Percentiles rank a stretch among this genome's conserved stretches.
Conservation (phyloP, 106 monocot genomes). For the Allium sativum region DNA sequence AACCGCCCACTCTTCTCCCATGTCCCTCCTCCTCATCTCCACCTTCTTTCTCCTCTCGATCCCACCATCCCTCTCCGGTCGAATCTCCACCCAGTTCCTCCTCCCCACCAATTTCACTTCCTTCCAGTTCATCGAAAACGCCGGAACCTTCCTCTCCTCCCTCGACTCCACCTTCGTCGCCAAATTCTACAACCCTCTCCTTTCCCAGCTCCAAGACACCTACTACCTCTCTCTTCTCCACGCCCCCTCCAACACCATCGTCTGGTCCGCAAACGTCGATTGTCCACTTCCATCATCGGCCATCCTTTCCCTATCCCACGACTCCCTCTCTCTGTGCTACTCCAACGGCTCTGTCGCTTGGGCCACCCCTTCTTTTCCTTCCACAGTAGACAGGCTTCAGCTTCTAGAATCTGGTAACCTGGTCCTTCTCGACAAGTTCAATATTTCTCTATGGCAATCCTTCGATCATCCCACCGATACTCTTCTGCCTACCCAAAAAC, state of each 20-base stretch:
- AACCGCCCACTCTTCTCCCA: background rate
- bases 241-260: slow-evolving; percentile 11
- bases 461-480: slow-evolving; percentile 72
- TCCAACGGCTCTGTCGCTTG: slow-evolving; percentile 27
- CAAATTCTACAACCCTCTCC: slow-evolving; percentile 12
- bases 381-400: slow-evolving; percentile 25
- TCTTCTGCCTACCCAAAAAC: slow-evolving; percentile 46
- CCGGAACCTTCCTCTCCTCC: slow-evolving; percentile 46
- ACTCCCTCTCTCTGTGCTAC: slow-evolving; percentile 35
- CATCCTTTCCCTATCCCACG: slow-evolving; percentile 28
- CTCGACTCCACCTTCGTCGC: slow-evolving; percentile 23
- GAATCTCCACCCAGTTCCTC: slow-evolving; percentile 26
- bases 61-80: slow-evolving; percentile 4
- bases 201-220: slow-evolving; percentile 11
- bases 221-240: slow-evolving; percentile 49
- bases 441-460: slow-evolving; percentile 78
- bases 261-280: slow-evolving; percentile 65
- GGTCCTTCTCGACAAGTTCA: slow-evolving; percentile 40
- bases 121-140: slow-evolving; percentile 33
- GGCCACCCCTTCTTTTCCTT: slow-evolving; percentile 40
- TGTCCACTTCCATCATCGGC: slow-evolving; percentile 23
- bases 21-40: background rate
- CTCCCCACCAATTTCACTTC: slow-evolving; percentile 33
- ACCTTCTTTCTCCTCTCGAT: slow-evolving; percentile 15
- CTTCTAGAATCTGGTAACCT: slow-evolving; percentile 81